Percentiles rank a stretch among this genome's conserved stretches.
Evolutionary conservation across 495 filamentous ascomycete species (phyloP).

Genomic region (Penicillium macrosclerotiorum): DNA sequence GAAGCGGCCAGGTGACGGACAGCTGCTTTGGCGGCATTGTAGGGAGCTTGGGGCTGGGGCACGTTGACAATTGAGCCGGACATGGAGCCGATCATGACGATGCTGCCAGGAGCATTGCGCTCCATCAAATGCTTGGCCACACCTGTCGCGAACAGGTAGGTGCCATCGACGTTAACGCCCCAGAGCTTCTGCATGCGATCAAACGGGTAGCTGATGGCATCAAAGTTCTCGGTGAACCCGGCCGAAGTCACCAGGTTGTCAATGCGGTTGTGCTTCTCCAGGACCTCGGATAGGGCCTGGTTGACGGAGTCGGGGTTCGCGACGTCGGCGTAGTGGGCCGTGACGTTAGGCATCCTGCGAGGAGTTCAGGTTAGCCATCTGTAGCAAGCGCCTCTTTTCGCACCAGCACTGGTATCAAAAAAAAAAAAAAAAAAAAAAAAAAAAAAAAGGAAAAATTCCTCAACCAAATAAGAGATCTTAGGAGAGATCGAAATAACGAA

Average conservation of each 20-base stretch:
- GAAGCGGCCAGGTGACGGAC: conserved; percentile 78
- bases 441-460: too few relatives aligned
- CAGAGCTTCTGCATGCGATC: conserved; percentile 89
- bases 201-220: conserved; percentile 81
- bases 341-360: conserved; percentile 71
- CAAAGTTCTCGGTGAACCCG: conserved; percentile 94
- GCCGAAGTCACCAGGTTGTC: conserved; percentile 94
- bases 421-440: too few relatives aligned
- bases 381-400: background rate
- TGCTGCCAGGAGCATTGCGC: conserved; percentile 72
- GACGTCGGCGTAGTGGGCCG: conserved; percentile 87
- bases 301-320: conserved; percentile 75
- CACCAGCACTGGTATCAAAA: background rate
- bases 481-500: conserved; percentile 2
- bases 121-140: conserved; percentile 89
- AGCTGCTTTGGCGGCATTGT: conserved; percentile 87
- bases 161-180: conserved; percentile 93
- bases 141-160: conserved; percentile 81
- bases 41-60: conserved; percentile 89
- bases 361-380: background rate
- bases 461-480: background rate
- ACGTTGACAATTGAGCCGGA: conserved; percentile 89
- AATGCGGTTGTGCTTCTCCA: conserved; percentile 71
- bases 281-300: conserved; percentile 64
- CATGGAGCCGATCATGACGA: conserved; percentile 97